Evolutionary conservation across 495 filamentous ascomycete species (phyloP), one percentile per base, ranked within the genome.

Genomic region (Astrothelium macrocarpum): DNA sequence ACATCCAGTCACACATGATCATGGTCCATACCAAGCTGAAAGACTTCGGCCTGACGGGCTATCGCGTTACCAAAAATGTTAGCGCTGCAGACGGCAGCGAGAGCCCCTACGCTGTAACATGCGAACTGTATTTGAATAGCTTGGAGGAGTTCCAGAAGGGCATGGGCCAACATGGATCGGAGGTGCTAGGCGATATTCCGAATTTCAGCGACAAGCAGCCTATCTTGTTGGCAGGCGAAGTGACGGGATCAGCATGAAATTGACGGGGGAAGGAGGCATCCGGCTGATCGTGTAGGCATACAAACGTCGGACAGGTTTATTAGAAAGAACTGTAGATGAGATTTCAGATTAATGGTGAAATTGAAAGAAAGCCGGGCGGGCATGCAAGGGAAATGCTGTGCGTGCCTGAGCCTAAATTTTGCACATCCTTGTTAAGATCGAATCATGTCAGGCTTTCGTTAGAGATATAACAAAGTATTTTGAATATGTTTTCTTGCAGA

Each of bases 151-250:
- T 70, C 59, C 59, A 66, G 66, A 65, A 63, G 36, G 70, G 64
- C 1, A 62, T 60, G 58, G 49, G 11, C 2, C 26, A 39, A 16
- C 34, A 45, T 9, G 65, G 18, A 16, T 14, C 12, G 43, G 43
- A 65, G 60, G 46, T 71, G 28, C 25, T 71, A 62, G 69, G 64
- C 14, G 70, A 72, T 60, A 59, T 72, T 31, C 26, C 26, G 43
- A 72, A 72, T 61, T 72, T 72, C 53, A 60, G 60, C 26, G 65
- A 72, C 46, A 66, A 66, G 64, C 28, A 68, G 29, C 70, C 70
- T 4, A 34, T 61, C 4, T 5, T 72, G 23, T 25, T 72, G 36
- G 29, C 58, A 4, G 68, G 68, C 2, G 59, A 59, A 2, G 46
- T 72, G 16, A 64, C 63, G 18, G 66, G 64, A 42, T 61, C 59